These are phyloP conservation scores for Jaenimonas drosophilae DNA, from an alignment of 208 protist genomes.

Conservation along the genomic window DNA sequence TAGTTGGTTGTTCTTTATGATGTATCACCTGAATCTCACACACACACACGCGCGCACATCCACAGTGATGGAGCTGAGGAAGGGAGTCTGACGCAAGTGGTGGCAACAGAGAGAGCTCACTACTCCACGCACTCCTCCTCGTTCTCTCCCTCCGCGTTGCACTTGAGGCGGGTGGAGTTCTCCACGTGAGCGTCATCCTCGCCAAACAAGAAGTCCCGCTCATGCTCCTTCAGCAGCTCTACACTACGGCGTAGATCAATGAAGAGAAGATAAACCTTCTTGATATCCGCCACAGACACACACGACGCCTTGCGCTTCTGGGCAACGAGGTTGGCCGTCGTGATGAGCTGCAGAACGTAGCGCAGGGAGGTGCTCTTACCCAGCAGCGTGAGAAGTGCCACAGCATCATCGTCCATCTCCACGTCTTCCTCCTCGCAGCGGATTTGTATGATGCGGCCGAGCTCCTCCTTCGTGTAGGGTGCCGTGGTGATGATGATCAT, in stretches of 20 bases:
- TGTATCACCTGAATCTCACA: no score
- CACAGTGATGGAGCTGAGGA: no score
- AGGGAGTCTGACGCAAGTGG: no score
- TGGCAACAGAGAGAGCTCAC: no score
- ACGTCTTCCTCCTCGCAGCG: conserved; percentile 99
- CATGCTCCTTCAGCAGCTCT: conserved; percentile 84
- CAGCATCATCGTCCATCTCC: conserved; percentile 95
- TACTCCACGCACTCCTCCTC: no score
- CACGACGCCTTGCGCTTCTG: conserved; percentile 89
- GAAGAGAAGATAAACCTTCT: conserved; percentile 97
- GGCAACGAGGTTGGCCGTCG: conserved; percentile 92
- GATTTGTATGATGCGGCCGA: conserved; percentile 96
- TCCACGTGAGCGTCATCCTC: conserved; percentile 76
- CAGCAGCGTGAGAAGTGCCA: conserved; percentile 94
- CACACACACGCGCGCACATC: no score
- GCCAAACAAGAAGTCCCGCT: conserved; percentile 88
- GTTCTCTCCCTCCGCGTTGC: no score
- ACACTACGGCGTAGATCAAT: conserved; percentile 93
- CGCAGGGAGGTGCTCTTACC: conserved; percentile 95
- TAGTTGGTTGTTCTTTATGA: no score
- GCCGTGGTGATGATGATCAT: conserved; percentile 98
- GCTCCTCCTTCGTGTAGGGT: conserved; percentile 93
- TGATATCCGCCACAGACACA: conserved; percentile 95
- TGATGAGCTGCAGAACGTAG: conserved; percentile 99
- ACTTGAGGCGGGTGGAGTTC: conserved; percentile 28